Base-by-base conservation (phyloP, 2,329 filamentous ascomycete species). In the Aspergillus alliaceus region DNA sequence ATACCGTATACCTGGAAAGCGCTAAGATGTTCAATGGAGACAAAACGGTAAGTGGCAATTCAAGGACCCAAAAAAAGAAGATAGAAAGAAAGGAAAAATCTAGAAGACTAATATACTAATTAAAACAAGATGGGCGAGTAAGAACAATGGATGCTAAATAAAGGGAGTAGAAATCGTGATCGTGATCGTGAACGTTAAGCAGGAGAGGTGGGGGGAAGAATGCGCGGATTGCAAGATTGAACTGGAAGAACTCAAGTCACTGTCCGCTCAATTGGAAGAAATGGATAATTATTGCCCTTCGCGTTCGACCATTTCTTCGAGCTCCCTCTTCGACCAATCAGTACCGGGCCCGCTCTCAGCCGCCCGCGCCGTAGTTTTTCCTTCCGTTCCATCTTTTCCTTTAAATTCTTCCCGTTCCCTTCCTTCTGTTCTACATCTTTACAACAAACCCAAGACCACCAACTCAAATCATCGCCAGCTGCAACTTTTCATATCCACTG, bases 401-500 rank as follows among this genome's bases (percentile, higher is more conserved):
- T 57, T 54, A 47, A 29, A 22, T 35, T 50, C 58, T 67, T 62
- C 63, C 60, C 54, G 44, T 58, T 50, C 55, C 61, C 56, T 59
- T 57, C 54, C 54, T 56, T 59, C 53, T 62, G 52, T 47, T 54
- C 40, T 51, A 58, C 59, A 70, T 73, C 75, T 75, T 72, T 72
- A 72, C 70, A 67, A 67, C 69, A 77, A 76, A 74, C 75, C 69
- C 78, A 82, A 84, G 86, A 89, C 86, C 86, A 85, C 83, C 82
- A 82, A 86, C 82, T 89, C 86, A 89, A 89, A 89, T 88, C 84
- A 86, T 86, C 84, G 83, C 80, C 84, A 84, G 83, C 80, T 82
- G 80, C 81, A 64, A 59, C 51, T 56, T 56, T 52, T 59, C 64
- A 59, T 66, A 71, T 68, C 72, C 78, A 86, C 82, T 84, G 82